phyloP scores from a whole-genome alignment of 2,329 filamentous ascomycete genomes.

The Colletotrichum sansevieriae region DNA sequence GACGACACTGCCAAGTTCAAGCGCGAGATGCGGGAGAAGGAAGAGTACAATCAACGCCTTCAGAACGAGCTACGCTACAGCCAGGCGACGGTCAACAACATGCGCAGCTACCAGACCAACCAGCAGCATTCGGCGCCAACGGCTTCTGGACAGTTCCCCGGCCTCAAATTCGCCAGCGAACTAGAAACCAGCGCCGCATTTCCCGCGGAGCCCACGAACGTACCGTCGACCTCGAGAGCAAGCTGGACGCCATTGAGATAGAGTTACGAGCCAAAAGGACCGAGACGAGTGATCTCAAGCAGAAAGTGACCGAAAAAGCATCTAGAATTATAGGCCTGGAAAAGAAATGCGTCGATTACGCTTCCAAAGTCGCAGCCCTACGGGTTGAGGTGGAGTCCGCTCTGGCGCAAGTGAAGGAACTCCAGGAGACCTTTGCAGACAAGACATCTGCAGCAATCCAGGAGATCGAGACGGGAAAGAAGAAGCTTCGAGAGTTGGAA shows the following conservation, averaged over 20 bases:
- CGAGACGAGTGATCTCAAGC: neutral
- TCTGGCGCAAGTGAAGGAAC: too few species aligned
- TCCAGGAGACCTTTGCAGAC: too few species aligned
- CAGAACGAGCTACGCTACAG: too few species aligned
- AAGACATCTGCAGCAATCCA: too few species aligned
- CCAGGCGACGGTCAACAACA: too few species aligned
- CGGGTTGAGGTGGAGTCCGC: too few species aligned
- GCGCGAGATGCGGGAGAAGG: too few species aligned
- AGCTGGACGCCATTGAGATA: neutral
- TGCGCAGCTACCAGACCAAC: neutral
- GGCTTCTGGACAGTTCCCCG: too few species aligned
- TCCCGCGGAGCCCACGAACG: slow-evolving; percentile 2
- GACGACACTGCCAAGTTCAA: too few species aligned
- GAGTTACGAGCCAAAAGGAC: neutral
- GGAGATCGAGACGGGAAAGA: too few species aligned
- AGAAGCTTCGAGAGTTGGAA: neutral
- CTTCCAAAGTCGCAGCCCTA: neutral
- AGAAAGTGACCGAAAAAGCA: neutral
- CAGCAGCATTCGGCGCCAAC: neutral
- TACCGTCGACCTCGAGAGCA: slow-evolving; percentile 8
- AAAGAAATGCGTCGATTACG: neutral
- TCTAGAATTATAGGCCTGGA: accelerated
- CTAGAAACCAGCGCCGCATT: slow-evolving; percentile 5
- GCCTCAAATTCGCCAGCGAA: neutral
- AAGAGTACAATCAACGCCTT: too few species aligned